A percentile compares a stretch with the other conserved stretches of the same genome.
Evolutionary conservation across 768 basidiomycete species (phyloP).

Genomic region (Mycena venus): DNA sequence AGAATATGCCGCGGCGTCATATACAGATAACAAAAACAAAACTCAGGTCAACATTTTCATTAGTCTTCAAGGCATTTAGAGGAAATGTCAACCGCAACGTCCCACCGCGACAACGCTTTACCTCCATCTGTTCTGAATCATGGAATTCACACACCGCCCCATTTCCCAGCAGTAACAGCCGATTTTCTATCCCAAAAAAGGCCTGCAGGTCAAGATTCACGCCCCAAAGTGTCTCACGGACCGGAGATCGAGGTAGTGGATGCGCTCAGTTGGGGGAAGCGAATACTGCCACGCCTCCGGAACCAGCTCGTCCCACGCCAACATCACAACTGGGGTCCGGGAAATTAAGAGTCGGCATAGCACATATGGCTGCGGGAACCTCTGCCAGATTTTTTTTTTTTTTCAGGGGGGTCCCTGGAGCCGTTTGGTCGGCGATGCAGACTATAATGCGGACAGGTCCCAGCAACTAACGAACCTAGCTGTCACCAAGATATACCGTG

Average conservation of each 20-base stretch:
- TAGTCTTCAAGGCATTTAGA: not conserved
- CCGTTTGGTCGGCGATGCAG: no score
- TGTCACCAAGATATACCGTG: conserved; percentile 36
- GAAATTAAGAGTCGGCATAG: not conserved
- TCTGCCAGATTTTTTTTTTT: no score
- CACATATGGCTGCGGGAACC: not conserved
- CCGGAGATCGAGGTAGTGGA: conserved; percentile 36
- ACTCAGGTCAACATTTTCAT: not conserved
- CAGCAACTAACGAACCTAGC: conserved; percentile 1
- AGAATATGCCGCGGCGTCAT: no score
- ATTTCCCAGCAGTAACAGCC: conserved; percentile 36
- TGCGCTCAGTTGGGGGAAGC: conserved; percentile 36
- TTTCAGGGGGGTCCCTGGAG: no score
- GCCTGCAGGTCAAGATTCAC: conserved; percentile 37
- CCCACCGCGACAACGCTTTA: conserved; percentile 5
- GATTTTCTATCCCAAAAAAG: conserved; percentile 29
- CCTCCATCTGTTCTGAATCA: conserved; percentile 34
- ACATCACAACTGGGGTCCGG: conserved; percentile 33
- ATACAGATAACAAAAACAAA: not conserved
- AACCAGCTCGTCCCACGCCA: conserved; percentile 32
- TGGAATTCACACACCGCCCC: not conserved
- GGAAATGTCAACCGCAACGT: conserved; percentile 17
- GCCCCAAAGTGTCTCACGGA: conserved; percentile 32
- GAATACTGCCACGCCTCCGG: conserved; percentile 42
- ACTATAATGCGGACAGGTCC: no score